A percentile compares a stretch with the other conserved stretches of the same genome.
These are phyloP conservation scores for Begonia loranthoides DNA, from an alignment of 306 rosid genomes.

Conservation along the genomic window DNA sequence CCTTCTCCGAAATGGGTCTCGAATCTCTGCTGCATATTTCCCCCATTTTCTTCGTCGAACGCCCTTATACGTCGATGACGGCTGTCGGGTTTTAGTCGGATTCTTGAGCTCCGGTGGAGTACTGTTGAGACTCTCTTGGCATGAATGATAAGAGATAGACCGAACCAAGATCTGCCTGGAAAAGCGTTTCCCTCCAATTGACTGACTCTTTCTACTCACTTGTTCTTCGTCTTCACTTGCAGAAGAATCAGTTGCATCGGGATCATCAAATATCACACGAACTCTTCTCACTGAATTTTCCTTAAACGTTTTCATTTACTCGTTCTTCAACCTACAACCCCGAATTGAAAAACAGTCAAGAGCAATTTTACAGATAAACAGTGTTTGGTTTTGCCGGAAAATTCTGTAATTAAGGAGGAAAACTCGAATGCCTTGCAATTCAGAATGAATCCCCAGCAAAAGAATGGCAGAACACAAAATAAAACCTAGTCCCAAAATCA, in stretches of 20 bases:
- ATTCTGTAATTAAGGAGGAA: too few relatives aligned
- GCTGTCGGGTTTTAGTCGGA: not conserved
- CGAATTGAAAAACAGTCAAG: too few relatives aligned
- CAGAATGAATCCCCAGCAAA: too few relatives aligned
- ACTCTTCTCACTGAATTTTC: not conserved
- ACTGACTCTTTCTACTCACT: not conserved
- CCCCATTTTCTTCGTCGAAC: conserved; percentile 1
- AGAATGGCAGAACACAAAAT: too few relatives aligned
- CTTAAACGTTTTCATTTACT: too few relatives aligned
- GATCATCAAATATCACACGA: not conserved
- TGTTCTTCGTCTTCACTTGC: not conserved
- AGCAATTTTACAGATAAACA: too few relatives aligned
- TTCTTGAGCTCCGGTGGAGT: not conserved
- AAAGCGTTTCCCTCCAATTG: not conserved
- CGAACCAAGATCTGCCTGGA: not conserved
- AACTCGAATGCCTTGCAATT: too few relatives aligned
- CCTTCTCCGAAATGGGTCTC: not conserved
- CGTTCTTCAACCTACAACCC: too few relatives aligned
- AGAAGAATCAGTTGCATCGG: not conserved
- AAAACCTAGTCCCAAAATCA: too few relatives aligned
- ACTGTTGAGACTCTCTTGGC: not conserved
- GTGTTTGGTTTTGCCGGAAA: too few relatives aligned
- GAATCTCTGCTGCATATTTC: not conserved
- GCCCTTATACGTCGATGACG: not conserved
- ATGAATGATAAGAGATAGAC: not conserved